phyloP scores from a whole-genome alignment of 306 rosid genomes.

The Argentina anserina region DNA sequence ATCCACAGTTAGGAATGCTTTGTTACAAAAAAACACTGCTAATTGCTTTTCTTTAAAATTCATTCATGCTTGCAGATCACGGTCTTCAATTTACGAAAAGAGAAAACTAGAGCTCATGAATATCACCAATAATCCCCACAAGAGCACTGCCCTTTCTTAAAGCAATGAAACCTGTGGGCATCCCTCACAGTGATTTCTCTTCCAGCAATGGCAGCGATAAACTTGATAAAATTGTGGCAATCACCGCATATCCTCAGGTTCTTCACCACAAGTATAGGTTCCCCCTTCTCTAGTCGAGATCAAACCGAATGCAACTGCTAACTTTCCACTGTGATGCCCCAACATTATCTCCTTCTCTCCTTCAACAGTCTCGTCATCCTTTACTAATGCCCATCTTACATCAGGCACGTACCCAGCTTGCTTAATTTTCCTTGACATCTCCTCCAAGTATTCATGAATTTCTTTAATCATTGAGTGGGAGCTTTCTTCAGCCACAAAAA shows the following conservation, averaged over 20 bases:
- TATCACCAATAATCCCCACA: constrained; percentile 77
- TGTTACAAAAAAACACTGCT: neutral
- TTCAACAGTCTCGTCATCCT: constrained; percentile 43
- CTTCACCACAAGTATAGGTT: constrained; percentile 67
- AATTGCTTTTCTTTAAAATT: neutral
- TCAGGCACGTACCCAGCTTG: constrained; percentile 64
- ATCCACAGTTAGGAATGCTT: neutral
- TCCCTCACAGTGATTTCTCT: constrained; percentile 83
- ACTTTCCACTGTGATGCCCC: constrained; percentile 69
- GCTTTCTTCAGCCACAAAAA: constrained; percentile 72
- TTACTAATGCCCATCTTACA: constrained; percentile 54
- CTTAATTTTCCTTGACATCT: constrained; percentile 56
- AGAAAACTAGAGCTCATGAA: neutral
- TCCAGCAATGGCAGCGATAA: constrained; percentile 50
- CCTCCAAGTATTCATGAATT: constrained; percentile 58
- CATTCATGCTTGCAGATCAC: neutral
- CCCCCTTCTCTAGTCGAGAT: constrained; percentile 56
- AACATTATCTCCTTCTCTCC: constrained; percentile 67
- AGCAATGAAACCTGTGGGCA: constrained; percentile 74
- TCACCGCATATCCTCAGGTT: constrained; percentile 82
- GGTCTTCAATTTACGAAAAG: neutral
- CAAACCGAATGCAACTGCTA: constrained; percentile 70
- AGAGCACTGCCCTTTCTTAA: constrained; percentile 67
- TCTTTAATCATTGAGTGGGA: constrained; percentile 70
- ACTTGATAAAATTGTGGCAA: constrained; percentile 78